Conservation (phyloP, 2,329 filamentous ascomycete genomes). For the Plectosphaerella cucumerina region DNA sequence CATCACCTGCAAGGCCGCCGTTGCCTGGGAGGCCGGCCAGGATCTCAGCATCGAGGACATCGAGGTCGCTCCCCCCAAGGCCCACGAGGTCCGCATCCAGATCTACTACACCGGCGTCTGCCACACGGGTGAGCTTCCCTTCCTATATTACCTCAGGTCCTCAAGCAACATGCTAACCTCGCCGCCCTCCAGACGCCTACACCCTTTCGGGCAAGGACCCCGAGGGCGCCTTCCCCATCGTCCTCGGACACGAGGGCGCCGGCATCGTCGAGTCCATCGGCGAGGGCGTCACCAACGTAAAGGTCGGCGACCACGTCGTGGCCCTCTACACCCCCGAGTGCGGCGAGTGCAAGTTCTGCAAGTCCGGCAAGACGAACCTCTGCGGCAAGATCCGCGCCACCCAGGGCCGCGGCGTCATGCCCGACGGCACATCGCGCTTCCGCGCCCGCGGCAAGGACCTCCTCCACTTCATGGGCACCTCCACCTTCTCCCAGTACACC, state of each 20-base stretch:
- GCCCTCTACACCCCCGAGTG: constrained; percentile 95
- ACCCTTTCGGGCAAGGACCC: constrained; percentile 95
- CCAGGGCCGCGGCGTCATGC: constrained; percentile 94
- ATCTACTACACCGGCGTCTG: constrained; percentile 98
- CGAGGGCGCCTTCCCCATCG: constrained; percentile 87
- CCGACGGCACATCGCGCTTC: constrained; percentile 93
- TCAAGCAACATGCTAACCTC: constrained; percentile 13
- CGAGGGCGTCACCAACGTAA: constrained; percentile 91
- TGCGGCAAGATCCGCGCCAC: constrained; percentile 98
- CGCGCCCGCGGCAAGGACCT: constrained; percentile 91
- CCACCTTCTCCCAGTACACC: constrained; percentile 98
- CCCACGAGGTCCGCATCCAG: constrained; percentile 94
- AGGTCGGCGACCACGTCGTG: constrained; percentile 87
- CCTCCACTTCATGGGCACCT: constrained; percentile 98
- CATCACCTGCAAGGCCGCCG: constrained; percentile 94
- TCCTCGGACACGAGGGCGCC: constrained; percentile 87
- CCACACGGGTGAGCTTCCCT: constrained; percentile 71
- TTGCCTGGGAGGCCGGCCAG: constrained; percentile 95
- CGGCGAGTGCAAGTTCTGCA: constrained; percentile 98
- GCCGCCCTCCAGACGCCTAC: constrained; percentile 67
- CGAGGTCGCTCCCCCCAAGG: constrained; percentile 83
- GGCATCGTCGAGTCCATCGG: constrained; percentile 91
- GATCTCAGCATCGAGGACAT: constrained; percentile 85
- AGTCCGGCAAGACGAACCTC: constrained; percentile 97
- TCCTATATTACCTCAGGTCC: constrained; percentile 10